Evolutionary conservation across 2,329 filamentous ascomycete species (phyloP).

Genomic region (Penicillium paneum): DNA sequence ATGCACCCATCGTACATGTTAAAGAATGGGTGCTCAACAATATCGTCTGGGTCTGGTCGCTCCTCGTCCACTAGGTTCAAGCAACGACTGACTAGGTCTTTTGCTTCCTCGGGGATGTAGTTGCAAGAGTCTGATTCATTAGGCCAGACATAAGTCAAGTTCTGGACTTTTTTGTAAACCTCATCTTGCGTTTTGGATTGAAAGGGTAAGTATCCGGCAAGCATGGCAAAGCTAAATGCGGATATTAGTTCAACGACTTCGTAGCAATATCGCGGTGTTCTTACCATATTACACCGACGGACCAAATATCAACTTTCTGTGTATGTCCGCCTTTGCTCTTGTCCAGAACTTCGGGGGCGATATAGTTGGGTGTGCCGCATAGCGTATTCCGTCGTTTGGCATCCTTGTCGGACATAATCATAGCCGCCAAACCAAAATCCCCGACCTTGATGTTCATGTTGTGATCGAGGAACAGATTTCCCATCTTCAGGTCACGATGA

Average conservation of each 20-base stretch:
- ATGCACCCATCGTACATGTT: conserved; percentile 50
- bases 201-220: conserved; percentile 93
- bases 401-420: conserved; percentile 89
- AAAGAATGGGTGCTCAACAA: conserved; percentile 51
- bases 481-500: conserved; percentile 95
- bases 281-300: conserved; percentile 92
- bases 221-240: conserved; percentile 75
- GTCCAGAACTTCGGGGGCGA: conserved; percentile 92
- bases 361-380: conserved; percentile 97
- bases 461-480: conserved; percentile 91
- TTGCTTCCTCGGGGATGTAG: conserved; percentile 50
- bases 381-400: conserved; percentile 81
- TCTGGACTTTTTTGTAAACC: conserved; percentile 50
- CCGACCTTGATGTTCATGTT: conserved; percentile 98
- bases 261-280: conserved; percentile 25
- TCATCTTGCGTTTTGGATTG: conserved; percentile 66
- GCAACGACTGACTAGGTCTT: conserved; percentile 47
- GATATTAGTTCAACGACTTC: conserved; percentile 21
- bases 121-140: conserved; percentile 44
- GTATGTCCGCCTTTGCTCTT: conserved; percentile 94
- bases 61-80: conserved; percentile 49
- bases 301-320: conserved; percentile 98
- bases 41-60: conserved; percentile 49
- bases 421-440: conserved; percentile 90
- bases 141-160: conserved; percentile 50